phyloP scores from a whole-genome alignment of 257 asterid genomes.

The Solanum virginianum region DNA sequence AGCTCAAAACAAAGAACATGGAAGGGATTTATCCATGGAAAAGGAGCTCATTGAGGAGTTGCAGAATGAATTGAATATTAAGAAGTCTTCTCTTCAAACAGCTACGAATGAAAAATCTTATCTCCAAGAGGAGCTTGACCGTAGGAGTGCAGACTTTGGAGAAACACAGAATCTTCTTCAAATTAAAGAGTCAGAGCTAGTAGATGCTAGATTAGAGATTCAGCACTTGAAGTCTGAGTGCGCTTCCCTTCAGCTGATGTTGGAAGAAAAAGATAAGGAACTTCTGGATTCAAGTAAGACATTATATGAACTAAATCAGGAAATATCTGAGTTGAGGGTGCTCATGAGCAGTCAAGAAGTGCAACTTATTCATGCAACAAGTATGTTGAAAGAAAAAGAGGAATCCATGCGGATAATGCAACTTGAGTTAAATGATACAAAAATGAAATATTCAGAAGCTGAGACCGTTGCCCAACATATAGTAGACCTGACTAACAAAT shows the following conservation, averaged over 20 bases:
- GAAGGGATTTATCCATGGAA: conserved; percentile 49
- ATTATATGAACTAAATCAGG: conserved; percentile 41
- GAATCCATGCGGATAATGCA: conserved; percentile 39
- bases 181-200: conserved; percentile 66
- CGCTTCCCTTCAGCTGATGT: conserved; percentile 38
- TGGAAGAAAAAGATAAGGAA: conserved; percentile 55
- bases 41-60: conserved; percentile 42
- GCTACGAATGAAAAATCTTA: conserved; percentile 28
- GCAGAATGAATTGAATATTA: conserved; percentile 38
- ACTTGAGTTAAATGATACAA: conserved; percentile 32
- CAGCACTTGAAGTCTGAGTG: conserved; percentile 48
- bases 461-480: conserved; percentile 49
- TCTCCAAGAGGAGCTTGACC: conserved; percentile 43
- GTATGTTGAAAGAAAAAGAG: conserved; percentile 53
- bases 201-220: conserved; percentile 62
- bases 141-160: conserved; percentile 36
- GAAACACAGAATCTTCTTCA: conserved; percentile 38
- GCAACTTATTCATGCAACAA: conserved; percentile 36
- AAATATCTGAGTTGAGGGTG: conserved; percentile 36
- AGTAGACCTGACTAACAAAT: conserved; percentile 52
- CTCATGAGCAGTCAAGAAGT: conserved; percentile 37
- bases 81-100: conserved; percentile 34
- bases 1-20: conserved; percentile 58
- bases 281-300: conserved; percentile 32
- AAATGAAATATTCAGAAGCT: conserved; percentile 51